Percentiles rank a stretch among this genome's conserved stretches.
These are phyloP conservation scores for Eurotiales sp. DNA, from an alignment of 2,329 filamentous ascomycete species.

Conservation along the genomic window DNA sequence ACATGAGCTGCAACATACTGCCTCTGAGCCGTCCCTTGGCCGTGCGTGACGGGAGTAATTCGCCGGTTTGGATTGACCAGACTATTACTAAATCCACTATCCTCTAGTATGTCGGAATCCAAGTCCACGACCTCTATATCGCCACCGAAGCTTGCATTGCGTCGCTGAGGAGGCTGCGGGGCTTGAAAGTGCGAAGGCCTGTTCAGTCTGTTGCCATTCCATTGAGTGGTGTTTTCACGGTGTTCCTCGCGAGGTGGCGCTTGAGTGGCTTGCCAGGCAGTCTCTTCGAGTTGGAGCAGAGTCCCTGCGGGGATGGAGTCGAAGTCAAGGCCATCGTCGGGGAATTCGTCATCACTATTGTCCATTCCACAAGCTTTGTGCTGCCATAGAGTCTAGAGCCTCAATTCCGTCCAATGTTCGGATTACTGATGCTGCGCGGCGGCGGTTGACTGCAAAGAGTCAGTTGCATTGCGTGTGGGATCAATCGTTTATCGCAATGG, in stretches of 20 bases:
- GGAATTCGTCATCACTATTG: conserved; percentile 46
- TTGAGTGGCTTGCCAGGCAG: conserved; percentile 44
- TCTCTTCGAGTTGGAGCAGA: conserved; percentile 43
- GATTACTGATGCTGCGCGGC: background rate
- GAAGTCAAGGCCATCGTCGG: conserved; percentile 46
- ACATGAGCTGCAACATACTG: background rate
- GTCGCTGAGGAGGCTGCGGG: conserved; percentile 6
- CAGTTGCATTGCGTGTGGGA: background rate
- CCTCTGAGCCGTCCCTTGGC: background rate
- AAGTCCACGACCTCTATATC: conserved; percentile 42
- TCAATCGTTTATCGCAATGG: too few species aligned
- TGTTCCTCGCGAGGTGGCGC: conserved; percentile 15
- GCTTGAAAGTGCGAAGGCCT: background rate
- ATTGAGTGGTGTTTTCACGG: background rate
- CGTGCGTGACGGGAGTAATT: background rate
- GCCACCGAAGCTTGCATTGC: conserved; percentile 38
- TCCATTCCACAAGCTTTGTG: conserved; percentile 39
- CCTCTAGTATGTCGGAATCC: conserved; percentile 40
- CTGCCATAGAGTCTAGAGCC: conserved; percentile 28
- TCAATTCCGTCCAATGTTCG: background rate
- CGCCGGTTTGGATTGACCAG: background rate
- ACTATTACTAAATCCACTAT: conserved; percentile 17
- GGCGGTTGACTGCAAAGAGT: too few species aligned
- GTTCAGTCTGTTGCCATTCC: conserved; percentile 1
- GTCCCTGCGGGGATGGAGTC: conserved; percentile 42